Base-by-base conservation (phyloP, 108 stramenopile species). In the Discostella stelligeroides region DNA sequence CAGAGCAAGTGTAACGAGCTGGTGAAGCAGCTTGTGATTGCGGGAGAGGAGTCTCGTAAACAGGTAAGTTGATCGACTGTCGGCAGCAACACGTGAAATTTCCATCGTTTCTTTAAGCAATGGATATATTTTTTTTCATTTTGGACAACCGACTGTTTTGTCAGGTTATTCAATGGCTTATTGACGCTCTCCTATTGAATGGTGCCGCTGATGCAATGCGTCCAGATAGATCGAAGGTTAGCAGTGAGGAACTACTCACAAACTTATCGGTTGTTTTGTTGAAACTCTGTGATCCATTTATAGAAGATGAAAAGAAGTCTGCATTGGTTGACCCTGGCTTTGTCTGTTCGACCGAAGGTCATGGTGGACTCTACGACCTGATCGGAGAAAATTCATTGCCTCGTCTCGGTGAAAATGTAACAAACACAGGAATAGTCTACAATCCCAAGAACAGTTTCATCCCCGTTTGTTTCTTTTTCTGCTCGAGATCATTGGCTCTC, bases 251-350 rank as follows among this genome's bases (percentile, higher is more conserved):
- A 51, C 48, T 84, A 11, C 55, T 95, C 34, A 65, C 87, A 41
- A 95, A 95, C 60, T 55, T 88, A 1, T 81, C 81, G 6, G 86
- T 85, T 10, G 72, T 73, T 23, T 58, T 95, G 50, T 70, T 95
- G 55, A 90, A 95, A 71, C 82, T 92, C 0, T 95, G 89, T 57
- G 89, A 89, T 28, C 94, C 94, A 9, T 92, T 95, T 62, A 74
- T 92, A 10, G 49, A 50, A 14, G 84, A 88, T 53, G 70, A 70
- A 27, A 70, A 77, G 30, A 90, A 88, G 69, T 57, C 81, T 24
- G 75, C 83, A 11, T 77, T 95, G 55, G 88, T 95, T 27, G 82
- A 90, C 69, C 83, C 90, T 8, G 76, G 82, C 12, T 92, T 91
- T 84, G 88, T 91, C 11, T 80, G 72, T 23, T 81, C 82, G 25